These are phyloP conservation scores for Lepidopterella palustris DNA, from an alignment of 495 filamentous ascomycete genomes.

Conservation along the genomic window DNA sequence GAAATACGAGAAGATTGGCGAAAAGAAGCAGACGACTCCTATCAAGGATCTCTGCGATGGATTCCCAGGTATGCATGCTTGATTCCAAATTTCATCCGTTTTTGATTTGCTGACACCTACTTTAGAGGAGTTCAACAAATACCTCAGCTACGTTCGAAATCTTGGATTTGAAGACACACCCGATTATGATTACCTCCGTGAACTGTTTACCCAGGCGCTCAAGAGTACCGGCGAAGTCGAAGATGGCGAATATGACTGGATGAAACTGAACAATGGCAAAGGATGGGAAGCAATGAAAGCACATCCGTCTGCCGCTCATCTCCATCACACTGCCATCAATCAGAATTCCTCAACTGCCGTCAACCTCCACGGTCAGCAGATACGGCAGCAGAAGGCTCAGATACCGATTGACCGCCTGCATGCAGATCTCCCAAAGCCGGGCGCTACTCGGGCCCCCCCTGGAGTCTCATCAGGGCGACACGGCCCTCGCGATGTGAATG, in stretches of 20 bases:
- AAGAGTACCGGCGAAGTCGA: conserved; percentile 92
- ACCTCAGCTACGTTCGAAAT: conserved; percentile 93
- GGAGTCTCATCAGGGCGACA: conserved; percentile 21
- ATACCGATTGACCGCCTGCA: conserved; percentile 84
- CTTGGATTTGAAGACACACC: conserved; percentile 98
- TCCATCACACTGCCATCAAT: conserved; percentile 71
- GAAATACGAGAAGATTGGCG: conserved; percentile 99
- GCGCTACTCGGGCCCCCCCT: conserved; percentile 60
- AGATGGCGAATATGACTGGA: conserved; percentile 99
- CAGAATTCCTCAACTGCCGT: conserved; percentile 54
- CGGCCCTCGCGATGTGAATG: conserved; percentile 12
- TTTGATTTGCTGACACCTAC: conserved; percentile 12
- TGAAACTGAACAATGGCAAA: conserved; percentile 95
- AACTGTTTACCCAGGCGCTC: conserved; percentile 93
- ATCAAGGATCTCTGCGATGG: conserved; percentile 97
- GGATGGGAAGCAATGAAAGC: conserved; percentile 89
- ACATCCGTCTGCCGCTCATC: conserved; percentile 65
- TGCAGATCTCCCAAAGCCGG: conserved; percentile 52
- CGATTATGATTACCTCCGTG: conserved; percentile 96
- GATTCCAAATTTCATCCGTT: neutral
- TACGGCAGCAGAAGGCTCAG: conserved; percentile 41
- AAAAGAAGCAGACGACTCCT: conserved; percentile 97
- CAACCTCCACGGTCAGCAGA: conserved; percentile 62
- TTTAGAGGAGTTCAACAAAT: conserved; percentile 90
- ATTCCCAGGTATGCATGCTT: conserved; percentile 66